Evolutionary conservation across 2,329 filamentous ascomycete species (phyloP), one percentile per base, ranked within the genome.

Genomic region (Apiospora kogelbergensis): DNA sequence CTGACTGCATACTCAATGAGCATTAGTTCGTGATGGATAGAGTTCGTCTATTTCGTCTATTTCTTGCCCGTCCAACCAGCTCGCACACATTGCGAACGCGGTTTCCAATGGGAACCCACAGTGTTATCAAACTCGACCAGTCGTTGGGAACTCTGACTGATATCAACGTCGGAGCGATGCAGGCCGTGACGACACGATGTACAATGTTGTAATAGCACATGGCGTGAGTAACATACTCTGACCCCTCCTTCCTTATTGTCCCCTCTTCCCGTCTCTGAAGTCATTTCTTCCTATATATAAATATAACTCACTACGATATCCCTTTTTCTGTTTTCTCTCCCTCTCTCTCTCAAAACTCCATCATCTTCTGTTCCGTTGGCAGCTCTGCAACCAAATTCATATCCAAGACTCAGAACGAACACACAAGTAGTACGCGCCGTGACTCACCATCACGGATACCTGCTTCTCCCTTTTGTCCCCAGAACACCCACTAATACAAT

Each of bases 371-470:
- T 37, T 60, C 3, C 53, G n/a, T 60, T n/a, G 33, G 20, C 20
- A 60, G n/a, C n/a, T 2, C 20, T 20, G 26, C 30, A 22, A 2
- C n/a, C 20, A 30, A n/a, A n/a, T 60, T 15, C 37, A 20, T 13
- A n/a, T 11, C 3, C 53, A 33, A 26, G n/a, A 11, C 9, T 20
- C 15, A 3, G 26, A 37, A 37, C 53, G 9, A 60, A 60, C 26
- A 53, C 64, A 46, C 44, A 66, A 66, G n/a, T 37, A 44, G 65
- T 66, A 66, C 65, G 65, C 65, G 53, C 44, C 65, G 65, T 66
- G 65, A 41, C 65, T 48, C 33, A 48, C 17, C 37, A 42, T 44
- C 65, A 40, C 42, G 64, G 63, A 65, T 65, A 24, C 44, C 63
- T 45, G 30, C 48, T 33, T 33, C 48, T 42, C 48, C 48, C 48